phyloP scores from a whole-genome alignment of 805 yeast species.

The Candida hungchunana region DNA sequence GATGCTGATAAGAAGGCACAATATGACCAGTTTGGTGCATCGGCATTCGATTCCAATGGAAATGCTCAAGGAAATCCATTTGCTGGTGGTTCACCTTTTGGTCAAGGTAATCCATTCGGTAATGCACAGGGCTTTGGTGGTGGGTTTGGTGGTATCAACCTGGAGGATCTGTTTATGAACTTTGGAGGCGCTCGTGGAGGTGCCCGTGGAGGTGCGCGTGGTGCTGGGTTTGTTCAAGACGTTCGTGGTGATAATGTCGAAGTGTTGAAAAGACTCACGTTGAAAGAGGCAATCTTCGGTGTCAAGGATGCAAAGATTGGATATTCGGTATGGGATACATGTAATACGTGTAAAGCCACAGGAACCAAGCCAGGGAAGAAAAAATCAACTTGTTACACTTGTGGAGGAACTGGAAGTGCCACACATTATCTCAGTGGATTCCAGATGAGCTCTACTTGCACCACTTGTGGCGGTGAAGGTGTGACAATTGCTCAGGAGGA shows the following conservation, averaged over 20 bases:
- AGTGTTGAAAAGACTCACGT: constrained; percentile 63
- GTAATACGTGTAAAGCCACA: constrained; percentile 76
- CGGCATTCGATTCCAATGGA: constrained; percentile 69
- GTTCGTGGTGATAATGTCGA: constrained; percentile 89
- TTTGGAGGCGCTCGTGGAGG: constrained; percentile 31
- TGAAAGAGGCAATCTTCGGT: constrained; percentile 89
- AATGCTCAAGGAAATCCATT: constrained; percentile 44
- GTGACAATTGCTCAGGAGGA: constrained; percentile 64
- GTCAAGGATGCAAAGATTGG: constrained; percentile 55
- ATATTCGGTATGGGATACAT: constrained; percentile 70
- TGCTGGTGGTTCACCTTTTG: constrained; percentile 47
- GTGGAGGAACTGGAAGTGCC: constrained; percentile 92
- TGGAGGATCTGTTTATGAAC: constrained; percentile 66
- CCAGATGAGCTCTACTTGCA: constrained; percentile 94
- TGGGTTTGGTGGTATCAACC: constrained; percentile 36
- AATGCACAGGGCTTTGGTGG: constrained; percentile 17
- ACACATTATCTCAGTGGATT: constrained; percentile 89
- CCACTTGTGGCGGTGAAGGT: constrained; percentile 84
- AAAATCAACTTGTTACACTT: constrained; percentile 74
- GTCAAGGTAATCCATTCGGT: constrained; percentile 43
- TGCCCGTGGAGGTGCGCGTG: constrained; percentile 13
- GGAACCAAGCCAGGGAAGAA: constrained; percentile 77
- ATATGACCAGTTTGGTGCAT: constrained; percentile 87
- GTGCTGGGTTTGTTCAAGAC: constrained; percentile 53
- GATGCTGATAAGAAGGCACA: constrained; percentile 83